Conservation (phyloP, 169 alveolate species). For the Eimeria tenella region DNA sequence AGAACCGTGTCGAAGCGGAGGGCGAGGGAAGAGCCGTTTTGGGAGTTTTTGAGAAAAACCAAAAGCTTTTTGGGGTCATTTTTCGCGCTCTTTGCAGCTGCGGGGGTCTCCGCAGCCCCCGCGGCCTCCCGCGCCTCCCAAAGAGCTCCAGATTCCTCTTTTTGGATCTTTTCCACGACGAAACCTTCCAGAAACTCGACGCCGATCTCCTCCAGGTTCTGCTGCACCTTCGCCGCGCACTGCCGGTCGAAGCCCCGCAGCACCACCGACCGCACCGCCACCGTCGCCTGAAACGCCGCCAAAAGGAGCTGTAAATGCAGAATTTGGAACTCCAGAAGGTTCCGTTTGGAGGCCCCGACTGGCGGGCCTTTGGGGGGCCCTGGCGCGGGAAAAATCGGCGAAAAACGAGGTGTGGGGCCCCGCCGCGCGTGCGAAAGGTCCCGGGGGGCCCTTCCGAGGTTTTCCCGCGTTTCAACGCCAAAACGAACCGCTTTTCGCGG, state of each 20-base stretch:
- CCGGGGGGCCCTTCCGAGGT: too few relatives aligned
- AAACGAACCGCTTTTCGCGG: too few relatives aligned
- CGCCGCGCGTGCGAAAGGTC: too few relatives aligned
- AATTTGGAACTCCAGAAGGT: too few relatives aligned
- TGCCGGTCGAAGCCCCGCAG: conserved; percentile 98
- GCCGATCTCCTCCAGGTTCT: conserved; percentile 93
- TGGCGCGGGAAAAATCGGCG: too few relatives aligned
- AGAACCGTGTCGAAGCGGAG: conserved; percentile 96
- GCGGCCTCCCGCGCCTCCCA: background rate
- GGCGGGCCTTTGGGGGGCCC: too few relatives aligned
- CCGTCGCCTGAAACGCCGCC: conserved; percentile 80
- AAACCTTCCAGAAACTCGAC: background rate
- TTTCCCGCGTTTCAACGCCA: too few relatives aligned
- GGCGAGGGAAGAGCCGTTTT: conserved; percentile 82
- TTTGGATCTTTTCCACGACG: conserved; percentile 5
- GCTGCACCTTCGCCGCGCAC: conserved; percentile 91
- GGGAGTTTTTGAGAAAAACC: background rate
- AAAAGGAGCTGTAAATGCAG: background rate
- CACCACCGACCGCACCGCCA: conserved; percentile 94
- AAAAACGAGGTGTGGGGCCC: too few relatives aligned
- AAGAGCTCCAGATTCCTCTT: background rate
- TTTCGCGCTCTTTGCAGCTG: background rate
- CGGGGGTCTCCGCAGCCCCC: background rate
- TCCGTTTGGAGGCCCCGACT: too few relatives aligned
- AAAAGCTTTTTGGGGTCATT: conserved; percentile 54